Percentiles rank a stretch among this genome's conserved stretches.
These are phyloP conservation scores for Pterocarpus santalinus DNA, from an alignment of 306 rosid species.

Conservation along the genomic window DNA sequence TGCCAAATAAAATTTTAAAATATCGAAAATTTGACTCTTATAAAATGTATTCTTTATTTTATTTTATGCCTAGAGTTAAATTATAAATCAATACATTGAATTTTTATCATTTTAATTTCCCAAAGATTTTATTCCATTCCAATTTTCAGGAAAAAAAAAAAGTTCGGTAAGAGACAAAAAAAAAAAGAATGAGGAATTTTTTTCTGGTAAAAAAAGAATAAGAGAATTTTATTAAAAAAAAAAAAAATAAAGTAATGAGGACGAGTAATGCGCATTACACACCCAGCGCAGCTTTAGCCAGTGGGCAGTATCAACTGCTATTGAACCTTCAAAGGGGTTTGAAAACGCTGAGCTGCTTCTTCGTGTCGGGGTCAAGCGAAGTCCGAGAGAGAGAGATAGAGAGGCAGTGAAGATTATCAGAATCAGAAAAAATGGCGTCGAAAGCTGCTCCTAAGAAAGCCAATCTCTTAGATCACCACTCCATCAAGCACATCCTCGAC, in stretches of 20 bases:
- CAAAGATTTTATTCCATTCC: too few species aligned
- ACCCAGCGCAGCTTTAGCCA: not conserved
- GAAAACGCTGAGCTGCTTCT: not conserved
- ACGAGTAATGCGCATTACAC: slow-evolving; percentile 24
- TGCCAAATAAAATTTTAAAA: too few species aligned
- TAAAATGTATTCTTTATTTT: too few species aligned
- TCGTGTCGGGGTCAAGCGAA: slow-evolving; percentile 34
- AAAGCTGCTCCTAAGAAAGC: slow-evolving; percentile 75
- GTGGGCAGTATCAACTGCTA: not conserved
- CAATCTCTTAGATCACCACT: slow-evolving; percentile 84
- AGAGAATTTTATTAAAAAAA: too few species aligned
- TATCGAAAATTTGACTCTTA: too few species aligned
- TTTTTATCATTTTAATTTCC: too few species aligned
- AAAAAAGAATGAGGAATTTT: too few species aligned
- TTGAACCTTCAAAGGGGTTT: not conserved
- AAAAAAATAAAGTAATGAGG: not conserved
- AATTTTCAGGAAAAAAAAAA: too few species aligned
- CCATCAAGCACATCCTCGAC: slow-evolving; percentile 88
- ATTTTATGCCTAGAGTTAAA: too few species aligned
- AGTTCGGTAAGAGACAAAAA: too few species aligned
- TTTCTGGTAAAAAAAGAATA: too few species aligned
- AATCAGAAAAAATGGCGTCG: slow-evolving; percentile 58
- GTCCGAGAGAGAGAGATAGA: slow-evolving; percentile 45
- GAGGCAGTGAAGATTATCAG: slow-evolving; percentile 5
- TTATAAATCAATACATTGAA: too few species aligned